Evolutionary conservation across 805 yeast genomes (phyloP).

Genomic region (Wickerhamomyces silvicola): DNA sequence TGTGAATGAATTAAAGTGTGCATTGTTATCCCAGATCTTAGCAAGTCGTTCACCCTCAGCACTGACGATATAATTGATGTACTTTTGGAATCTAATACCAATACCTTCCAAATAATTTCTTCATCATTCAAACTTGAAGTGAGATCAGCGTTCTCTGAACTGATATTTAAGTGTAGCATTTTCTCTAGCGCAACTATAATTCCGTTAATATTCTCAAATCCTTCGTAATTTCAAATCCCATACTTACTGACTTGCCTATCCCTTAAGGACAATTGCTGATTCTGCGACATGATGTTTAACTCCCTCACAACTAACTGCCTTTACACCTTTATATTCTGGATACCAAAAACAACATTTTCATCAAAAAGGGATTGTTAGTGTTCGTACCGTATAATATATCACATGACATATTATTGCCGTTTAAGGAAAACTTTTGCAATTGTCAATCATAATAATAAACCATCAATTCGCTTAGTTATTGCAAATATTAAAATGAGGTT

Average conservation of each 20-base stretch:
- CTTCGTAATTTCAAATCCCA: neutral
- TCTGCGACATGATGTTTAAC: conserved; percentile 13
- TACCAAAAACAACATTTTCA: no score
- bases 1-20: conserved; percentile 68
- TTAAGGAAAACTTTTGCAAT: no score
- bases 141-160: conserved; percentile 42
- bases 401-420: no score
- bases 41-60: conserved; percentile 83
- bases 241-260: conserved; percentile 35
- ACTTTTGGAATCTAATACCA: conserved; percentile 74
- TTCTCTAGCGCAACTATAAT: conserved; percentile 51
- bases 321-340: conserved; percentile 40
- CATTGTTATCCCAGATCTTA: conserved; percentile 87
- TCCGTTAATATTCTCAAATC: neutral
- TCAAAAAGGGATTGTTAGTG: no score
- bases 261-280: conserved; percentile 26
- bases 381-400: no score
- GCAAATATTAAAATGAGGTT: no score
- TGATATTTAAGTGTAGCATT: conserved; percentile 78
- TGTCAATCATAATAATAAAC: no score
- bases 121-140: conserved; percentile 52
- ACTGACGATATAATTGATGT: conserved; percentile 86
- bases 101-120: conserved; percentile 84
- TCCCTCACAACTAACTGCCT: conserved; percentile 35
- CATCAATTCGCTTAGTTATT: no score